A percentile compares a stretch with the other conserved stretches of the same genome.
These are phyloP conservation scores for Ampelomyces quisqualis DNA, from an alignment of 2,329 filamentous ascomycete species.

Conservation along the genomic window DNA sequence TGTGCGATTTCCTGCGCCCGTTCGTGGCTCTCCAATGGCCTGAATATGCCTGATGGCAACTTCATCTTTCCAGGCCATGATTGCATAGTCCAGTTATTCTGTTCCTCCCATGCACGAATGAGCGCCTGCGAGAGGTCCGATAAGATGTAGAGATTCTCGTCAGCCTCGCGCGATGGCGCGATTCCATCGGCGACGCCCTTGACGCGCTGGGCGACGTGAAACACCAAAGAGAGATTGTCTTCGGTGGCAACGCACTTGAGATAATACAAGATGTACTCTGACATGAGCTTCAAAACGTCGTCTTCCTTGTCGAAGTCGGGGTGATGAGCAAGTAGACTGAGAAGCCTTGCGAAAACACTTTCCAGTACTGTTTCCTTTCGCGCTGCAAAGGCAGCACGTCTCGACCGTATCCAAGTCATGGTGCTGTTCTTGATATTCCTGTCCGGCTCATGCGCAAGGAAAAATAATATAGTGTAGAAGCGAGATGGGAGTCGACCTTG, in stretches of 20 bases:
- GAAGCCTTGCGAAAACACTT: conserved; percentile 73
- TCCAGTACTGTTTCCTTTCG: conserved; percentile 67
- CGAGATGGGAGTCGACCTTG: conserved; percentile 67
- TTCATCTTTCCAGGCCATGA: conserved; percentile 79
- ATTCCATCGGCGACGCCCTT: conserved; percentile 88
- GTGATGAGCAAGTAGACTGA: conserved; percentile 89
- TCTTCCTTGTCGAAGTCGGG: conserved; percentile 71
- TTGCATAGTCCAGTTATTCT: conserved; percentile 81
- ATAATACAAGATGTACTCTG: conserved; percentile 88
- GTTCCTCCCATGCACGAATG: conserved; percentile 82
- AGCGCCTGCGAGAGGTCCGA: conserved; percentile 83
- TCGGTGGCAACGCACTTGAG: conserved; percentile 79
- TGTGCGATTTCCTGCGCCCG: conserved; percentile 82
- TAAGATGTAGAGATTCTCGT: conserved; percentile 78
- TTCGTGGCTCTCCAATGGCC: conserved; percentile 70
- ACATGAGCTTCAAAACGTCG: conserved; percentile 75
- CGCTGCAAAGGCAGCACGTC: conserved; percentile 65
- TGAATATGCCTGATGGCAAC: conserved; percentile 77
- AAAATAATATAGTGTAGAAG: conserved; percentile 87
- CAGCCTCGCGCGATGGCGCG: conserved; percentile 53
- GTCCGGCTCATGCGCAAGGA: conserved; percentile 87
- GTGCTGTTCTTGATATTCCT: conserved; percentile 70
- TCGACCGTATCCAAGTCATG: conserved; percentile 85
- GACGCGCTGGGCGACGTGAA: conserved; percentile 86
- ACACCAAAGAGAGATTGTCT: conserved; percentile 83